Evolutionary conservation across 2,329 filamentous ascomycete species (phyloP), one percentile per base, ranked within the genome.

Genomic region (Fusarium agapanthi): DNA sequence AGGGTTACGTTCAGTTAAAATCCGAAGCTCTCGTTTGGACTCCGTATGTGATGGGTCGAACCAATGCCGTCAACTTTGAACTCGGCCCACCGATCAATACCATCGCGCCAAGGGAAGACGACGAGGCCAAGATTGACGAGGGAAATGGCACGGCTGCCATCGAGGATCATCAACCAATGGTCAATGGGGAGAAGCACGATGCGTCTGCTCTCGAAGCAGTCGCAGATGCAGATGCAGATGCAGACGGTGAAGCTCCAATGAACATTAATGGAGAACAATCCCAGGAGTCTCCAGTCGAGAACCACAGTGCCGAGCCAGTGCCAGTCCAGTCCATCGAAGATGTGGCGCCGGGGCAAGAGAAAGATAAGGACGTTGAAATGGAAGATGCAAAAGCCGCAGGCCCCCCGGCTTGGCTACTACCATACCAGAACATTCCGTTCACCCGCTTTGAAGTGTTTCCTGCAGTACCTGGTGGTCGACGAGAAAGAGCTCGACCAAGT

Each of bases 1-100:
- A 98, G 79, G 91, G 92, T 15, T 97, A 97, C 75, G 93, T 97
- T 28, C 92, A 91, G 76, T 88, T 99, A 40, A 93, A 96, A 73
- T 90, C 93, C 0, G 90, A 92, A 48, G 91, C 91, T 24, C 87
- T 99, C 32, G 92, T 95, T 16, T 99, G 96, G 96, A 98, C 95
- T 20, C 96, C 96, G 1, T 99, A 97, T 80, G 91, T 98, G 45
- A 98, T 98, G 95, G 95, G 96, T 32, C 90, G 94, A 70, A 92
- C 89, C 80, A 95, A 93, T 74, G 90, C 92, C 40, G 92, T 92
- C 8, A 93, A 94, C 76, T 95, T 96, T 76, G 94, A 97, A 78
- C 89, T 95, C 55, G 93, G 91, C 11, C 93, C 93, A 11, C 88
- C 92, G 12, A 85, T 98, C 62, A 95, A 94, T 72, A 93, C 95